phyloP scores from a whole-genome alignment of 1,284 basidiomycete species.

The Irpex rosettiformis region DNA sequence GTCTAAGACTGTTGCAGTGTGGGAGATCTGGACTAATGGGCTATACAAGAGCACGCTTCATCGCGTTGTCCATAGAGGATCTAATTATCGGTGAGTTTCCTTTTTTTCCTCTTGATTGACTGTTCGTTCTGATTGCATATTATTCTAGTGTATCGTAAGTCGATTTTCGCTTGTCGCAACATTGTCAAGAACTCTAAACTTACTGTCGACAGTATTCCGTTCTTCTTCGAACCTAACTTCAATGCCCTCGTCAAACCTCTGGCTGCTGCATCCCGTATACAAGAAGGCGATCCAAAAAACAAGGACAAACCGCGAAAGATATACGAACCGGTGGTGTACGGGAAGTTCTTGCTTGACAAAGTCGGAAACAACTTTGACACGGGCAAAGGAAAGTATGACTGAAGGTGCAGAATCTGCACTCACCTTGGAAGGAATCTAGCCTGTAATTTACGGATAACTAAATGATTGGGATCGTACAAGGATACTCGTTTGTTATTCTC shows the following conservation, averaged over 20 bases:
- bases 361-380: constrained; percentile 64
- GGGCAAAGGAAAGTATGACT: constrained; percentile 41
- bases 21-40: constrained; percentile 84
- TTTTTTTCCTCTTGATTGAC: too few species aligned
- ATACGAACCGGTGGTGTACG: constrained; percentile 60
- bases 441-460: too few species aligned
- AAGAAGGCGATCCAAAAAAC: constrained; percentile 27
- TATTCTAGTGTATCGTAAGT: constrained; percentile 16
- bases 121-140: too few species aligned
- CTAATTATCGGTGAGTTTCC: constrained; percentile 62
- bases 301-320: constrained; percentile 18
- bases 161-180: not conserved
- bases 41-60: constrained; percentile 77
- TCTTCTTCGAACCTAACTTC: constrained; percentile 87
- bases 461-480: too few species aligned
- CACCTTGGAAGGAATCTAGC: not conserved
- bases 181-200: not conserved
- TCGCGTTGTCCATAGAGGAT: constrained; percentile 68
- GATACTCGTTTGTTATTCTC: too few species aligned
- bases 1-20: constrained; percentile 45
- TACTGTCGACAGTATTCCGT: constrained; percentile 54
- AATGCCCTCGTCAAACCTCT: constrained; percentile 61
- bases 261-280: constrained; percentile 47
- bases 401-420: not conserved
- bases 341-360: constrained; percentile 71